Base-by-base conservation (phyloP, 345 rosid species). In the Lepidium didymum region DNA sequence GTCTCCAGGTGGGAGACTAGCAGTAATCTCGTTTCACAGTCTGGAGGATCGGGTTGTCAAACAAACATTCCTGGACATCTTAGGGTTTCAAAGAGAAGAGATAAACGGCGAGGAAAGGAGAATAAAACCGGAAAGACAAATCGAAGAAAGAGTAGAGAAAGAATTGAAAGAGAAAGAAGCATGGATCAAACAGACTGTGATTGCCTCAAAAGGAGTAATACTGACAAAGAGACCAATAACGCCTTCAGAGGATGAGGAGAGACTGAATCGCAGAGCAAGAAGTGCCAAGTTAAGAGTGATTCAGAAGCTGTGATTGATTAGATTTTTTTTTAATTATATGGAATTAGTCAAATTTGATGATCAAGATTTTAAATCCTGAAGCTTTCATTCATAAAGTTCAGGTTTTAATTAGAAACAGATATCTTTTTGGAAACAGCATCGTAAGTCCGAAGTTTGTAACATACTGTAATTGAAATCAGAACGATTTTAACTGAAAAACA, bases 261-360 rank as follows among this genome's bases (percentile, higher is more conserved):
- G 72, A 60, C 66, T 83, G 70, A 93, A 93, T 58, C 82, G 87
- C 9, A 81, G 91, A 56, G 74, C 85, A 45, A 83, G 98, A 69
- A 93, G 98, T 62, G 98, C 97, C 0, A 93, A 93, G 76, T 89
- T 93, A 59, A 81, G 98, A 66, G 96, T 93, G 57, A 81, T 93
- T 60, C 86, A 88, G 68, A 93, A 85, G 76, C 29, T 57, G 43
- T 64, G 82, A 65, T 6, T 64, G 19, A 2, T 15, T 0, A 41
- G 12, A 53, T 6, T 12, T 33, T 27, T 27, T 27, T 6, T 27
- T 27, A 2, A 27, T 27, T 1, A 29, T 29, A 6, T 29, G 33
- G 7, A 29, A 6, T 6, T 29, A 29, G 33, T 4, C 4, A 14
- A 52, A 8, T 29, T 41, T 13, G 9, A 9, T 40, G 11, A 45